Base-by-base conservation (phyloP, 2,329 filamentous ascomycete genomes). In the Rutstroemia sp. region DNA sequence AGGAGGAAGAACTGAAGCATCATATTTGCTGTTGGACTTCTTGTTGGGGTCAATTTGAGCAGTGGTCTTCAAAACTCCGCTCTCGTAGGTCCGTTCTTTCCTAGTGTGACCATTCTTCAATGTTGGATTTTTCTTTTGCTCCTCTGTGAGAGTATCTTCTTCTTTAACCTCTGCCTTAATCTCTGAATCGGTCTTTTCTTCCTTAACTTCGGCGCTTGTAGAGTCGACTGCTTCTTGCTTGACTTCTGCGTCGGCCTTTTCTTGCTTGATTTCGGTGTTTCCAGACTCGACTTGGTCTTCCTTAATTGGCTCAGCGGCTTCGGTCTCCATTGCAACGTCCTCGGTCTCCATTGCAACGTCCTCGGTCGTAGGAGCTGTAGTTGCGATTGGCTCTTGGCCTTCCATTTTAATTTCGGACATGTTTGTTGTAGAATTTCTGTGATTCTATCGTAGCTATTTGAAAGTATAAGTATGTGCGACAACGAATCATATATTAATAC, bases 1-100 rank as follows among this genome's bases (percentile, higher is more conserved):
- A 67, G 81, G 78, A 58, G 78, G 71, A 61, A 76, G 73, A 23
- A 72, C 67, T 46, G 81, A 80, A 48, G 83, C 76, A 65, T 82
- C 77, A 53, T 78, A 81, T 69, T 81, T 82, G 70, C 73, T 76
- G 58, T 79, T 77, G 55, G 44, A 25, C 76, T 74, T 60, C 64
- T 63, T 57, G 19, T 60, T 66, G 59, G 69, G 59, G 14, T 67
- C 61, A 48, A 67, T 53, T 52, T 59, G 61, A 37, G 64, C 61
- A 27, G 52, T 56, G 9, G 63, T 64, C 54, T 66, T 67, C 41
- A 67, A 55, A 37, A 65, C 52, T 19, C 61, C 61, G 23, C 64
- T 60, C 30, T 63, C 59, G 17, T 60, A 59, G n/a, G 38, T 58
- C 56, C 58, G 54, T n/a, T 58, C 54, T 10, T 49, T 51, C 46